A percentile compares a stretch with the other conserved stretches of the same genome.
phyloP scores from a whole-genome alignment of 2,329 filamentous ascomycete species.

The Pestalotiopsis sp. region DNA sequence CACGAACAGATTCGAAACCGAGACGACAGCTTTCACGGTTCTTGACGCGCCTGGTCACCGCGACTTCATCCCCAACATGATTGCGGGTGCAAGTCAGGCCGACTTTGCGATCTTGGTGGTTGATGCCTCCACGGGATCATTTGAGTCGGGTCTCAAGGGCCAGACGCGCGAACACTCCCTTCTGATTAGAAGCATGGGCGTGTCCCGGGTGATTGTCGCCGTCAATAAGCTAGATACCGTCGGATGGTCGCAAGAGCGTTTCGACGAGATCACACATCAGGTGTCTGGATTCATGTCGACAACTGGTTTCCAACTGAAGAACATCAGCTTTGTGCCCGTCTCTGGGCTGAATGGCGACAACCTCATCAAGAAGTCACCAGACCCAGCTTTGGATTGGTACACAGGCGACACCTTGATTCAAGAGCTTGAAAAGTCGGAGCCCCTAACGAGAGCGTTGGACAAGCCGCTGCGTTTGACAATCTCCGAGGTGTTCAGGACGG shows the following conservation, averaged over 20 bases:
- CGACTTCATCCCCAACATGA: conserved; percentile 99
- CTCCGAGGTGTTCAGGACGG: conserved; percentile 81
- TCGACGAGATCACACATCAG: conserved; percentile 83
- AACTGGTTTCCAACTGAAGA: conserved; percentile 80
- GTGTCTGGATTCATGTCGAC: conserved; percentile 80
- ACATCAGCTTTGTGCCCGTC: conserved; percentile 85
- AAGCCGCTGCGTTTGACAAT: conserved; percentile 87
- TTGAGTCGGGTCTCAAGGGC: conserved; percentile 89
- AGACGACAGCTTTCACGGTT: conserved; percentile 86
- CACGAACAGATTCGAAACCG: conserved; percentile 91
- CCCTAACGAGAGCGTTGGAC: conserved; percentile 69
- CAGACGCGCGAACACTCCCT: conserved; percentile 95
- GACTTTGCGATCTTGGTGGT: conserved; percentile 96
- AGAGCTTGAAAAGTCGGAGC: conserved; percentile 82
- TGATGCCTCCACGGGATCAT: conserved; percentile 86
- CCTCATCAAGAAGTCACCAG: conserved; percentile 63
- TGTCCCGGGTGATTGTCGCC: conserved; percentile 84
- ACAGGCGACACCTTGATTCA: conserved; percentile 77
- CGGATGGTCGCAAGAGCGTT: conserved; percentile 80
- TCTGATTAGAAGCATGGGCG: conserved; percentile 86
- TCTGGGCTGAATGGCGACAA: conserved; percentile 91
- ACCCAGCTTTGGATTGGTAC: conserved; percentile 75
- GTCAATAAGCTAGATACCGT: conserved; percentile 95
- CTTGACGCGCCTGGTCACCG: conserved; percentile 92
- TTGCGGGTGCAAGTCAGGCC: conserved; percentile 92